A percentile compares a stretch with the other conserved stretches of the same genome.
These are phyloP conservation scores for Rosa rugosa DNA, from an alignment of 306 rosid genomes.

Conservation along the genomic window DNA sequence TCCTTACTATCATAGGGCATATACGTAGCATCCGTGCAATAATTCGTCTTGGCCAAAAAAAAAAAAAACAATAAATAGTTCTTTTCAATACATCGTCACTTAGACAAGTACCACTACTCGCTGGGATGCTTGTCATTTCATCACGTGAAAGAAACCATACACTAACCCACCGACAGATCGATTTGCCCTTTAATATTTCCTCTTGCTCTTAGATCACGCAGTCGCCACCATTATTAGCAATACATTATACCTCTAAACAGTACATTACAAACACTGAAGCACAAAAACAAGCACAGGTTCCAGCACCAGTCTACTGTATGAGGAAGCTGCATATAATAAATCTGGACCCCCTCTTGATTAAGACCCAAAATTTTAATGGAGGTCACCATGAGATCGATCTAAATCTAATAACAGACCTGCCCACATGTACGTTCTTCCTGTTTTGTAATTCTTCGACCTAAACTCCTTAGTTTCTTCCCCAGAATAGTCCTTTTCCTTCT, in stretches of 20 bases:
- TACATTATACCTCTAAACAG: neutral
- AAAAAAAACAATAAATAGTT: neutral
- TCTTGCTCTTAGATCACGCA: neutral
- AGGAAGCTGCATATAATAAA: neutral
- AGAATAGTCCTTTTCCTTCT: neutral
- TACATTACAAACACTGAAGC: constrained; percentile 1
- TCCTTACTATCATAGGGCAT: neutral
- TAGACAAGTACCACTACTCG: neutral
- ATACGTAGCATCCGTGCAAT: neutral
- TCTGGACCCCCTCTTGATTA: neutral
- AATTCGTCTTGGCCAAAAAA: neutral
- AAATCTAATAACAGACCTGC: neutral
- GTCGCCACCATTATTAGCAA: neutral
- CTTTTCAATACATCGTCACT: neutral
- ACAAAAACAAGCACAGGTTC: neutral
- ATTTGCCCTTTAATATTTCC: neutral
- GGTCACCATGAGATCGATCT: neutral
- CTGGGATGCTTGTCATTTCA: constrained; percentile 9
- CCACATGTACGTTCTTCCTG: neutral
- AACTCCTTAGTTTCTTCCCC: neutral
- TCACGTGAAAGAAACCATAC: constrained; percentile 29
- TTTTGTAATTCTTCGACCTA: neutral
- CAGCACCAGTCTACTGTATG: neutral
- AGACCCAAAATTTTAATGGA: neutral
- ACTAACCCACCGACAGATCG: constrained; percentile 27